Evolutionary conservation across 2,329 filamentous ascomycete genomes (phyloP).

Genomic region (Aspergillus pseudoviridinutans): DNA sequence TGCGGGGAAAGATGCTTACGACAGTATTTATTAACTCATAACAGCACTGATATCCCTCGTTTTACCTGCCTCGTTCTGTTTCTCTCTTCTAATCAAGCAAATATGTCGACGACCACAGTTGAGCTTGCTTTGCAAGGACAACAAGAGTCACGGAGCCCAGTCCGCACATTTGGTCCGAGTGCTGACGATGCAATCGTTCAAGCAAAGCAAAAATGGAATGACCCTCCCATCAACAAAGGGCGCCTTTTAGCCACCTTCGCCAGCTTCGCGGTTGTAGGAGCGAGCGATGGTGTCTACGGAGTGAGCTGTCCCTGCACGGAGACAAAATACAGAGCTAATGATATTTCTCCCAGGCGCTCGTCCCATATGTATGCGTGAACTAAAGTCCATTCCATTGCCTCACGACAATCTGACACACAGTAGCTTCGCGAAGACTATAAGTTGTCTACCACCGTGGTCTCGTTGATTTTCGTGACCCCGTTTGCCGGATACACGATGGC

Average conservation of each 20-base stretch:
- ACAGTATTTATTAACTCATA: background rate
- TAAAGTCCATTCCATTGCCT: background rate
- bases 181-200: constrained; percentile 1
- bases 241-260: constrained; percentile 42
- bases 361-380: constrained; percentile 42
- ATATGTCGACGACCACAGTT: constrained; percentile 1
- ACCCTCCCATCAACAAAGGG: constrained; percentile 15
- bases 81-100: background rate
- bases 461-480: constrained; percentile 47
- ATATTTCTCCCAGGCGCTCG: constrained; percentile 35
- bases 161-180: background rate
- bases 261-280: constrained; percentile 53
- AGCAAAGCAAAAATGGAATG: constrained; percentile 17
- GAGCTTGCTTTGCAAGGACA: constrained; percentile 1
- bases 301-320: constrained; percentile 31
- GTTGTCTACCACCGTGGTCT: constrained; percentile 35
- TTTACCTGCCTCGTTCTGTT: too few relatives aligned
- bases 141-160: background rate
- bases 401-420: background rate
- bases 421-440: constrained; percentile 2
- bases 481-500: constrained; percentile 47
- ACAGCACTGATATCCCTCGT: background rate
- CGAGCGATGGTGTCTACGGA: constrained; percentile 54
- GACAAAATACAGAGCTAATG: background rate
- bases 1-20: background rate